Conservation (phyloP, 2,329 filamentous ascomycete species). For the Arthrobotrys sphaeroides region DNA sequence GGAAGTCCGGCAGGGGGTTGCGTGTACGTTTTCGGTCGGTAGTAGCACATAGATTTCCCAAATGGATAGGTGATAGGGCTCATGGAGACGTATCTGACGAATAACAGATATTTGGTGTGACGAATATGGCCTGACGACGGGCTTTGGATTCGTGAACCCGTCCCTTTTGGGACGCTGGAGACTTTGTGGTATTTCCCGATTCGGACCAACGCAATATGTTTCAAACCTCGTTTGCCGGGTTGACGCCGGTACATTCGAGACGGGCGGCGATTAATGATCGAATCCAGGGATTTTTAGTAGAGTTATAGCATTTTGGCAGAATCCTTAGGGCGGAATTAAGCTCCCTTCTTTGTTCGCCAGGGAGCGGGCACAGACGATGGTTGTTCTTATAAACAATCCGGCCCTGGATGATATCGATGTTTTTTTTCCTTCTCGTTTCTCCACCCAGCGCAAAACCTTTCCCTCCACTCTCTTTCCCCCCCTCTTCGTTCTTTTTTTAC, state of each 20-base stretch:
- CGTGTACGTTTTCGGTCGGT: conserved; percentile 21
- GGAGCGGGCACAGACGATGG: not conserved
- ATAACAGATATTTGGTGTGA: not conserved
- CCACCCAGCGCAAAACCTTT: conserved; percentile 46
- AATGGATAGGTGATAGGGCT: not conserved
- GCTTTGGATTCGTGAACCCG: not conserved
- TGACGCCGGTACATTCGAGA: conserved; percentile 40
- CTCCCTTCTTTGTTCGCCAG: not conserved
- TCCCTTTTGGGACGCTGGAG: not conserved
- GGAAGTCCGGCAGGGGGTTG: not conserved
- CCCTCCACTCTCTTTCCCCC: not conserved
- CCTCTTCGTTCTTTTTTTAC: conserved; percentile 27
- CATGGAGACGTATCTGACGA: not conserved
- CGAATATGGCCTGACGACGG: not conserved
- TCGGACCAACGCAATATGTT: conserved; percentile 34
- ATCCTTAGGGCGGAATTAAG: not conserved
- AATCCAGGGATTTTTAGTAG: not conserved
- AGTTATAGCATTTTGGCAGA: conserved; percentile 8
- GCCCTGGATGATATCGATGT: not conserved
- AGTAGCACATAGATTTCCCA: conserved; percentile 16
- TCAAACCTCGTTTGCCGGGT: conserved; percentile 44
- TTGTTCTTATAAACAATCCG: conserved; percentile 49
- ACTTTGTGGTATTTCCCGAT: conserved; percentile 32
- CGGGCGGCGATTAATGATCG: not conserved
- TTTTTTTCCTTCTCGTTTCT: conserved; percentile 14